Percentiles rank a stretch among this genome's conserved stretches.
phyloP scores from a whole-genome alignment of 78 protist genomes.

The Speleostelium caveatum region DNA sequence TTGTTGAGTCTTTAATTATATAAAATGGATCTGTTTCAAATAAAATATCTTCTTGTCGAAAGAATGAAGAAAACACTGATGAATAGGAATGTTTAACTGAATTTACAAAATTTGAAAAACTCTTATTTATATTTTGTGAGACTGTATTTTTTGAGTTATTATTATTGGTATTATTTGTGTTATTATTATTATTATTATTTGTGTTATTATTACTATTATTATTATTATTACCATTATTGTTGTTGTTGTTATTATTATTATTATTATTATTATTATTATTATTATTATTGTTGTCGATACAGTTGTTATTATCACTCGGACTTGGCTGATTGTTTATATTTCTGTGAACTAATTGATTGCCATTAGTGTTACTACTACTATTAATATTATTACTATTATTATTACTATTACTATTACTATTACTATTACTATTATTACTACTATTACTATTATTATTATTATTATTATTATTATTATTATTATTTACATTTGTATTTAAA shows the following conservation, averaged over 20 bases:
- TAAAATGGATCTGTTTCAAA: constrained; percentile 30
- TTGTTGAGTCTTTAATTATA: constrained; percentile 1
- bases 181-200: too few species aligned
- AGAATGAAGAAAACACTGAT: too few species aligned
- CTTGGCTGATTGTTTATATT: too few species aligned
- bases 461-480: constrained; percentile 13
- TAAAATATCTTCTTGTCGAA: constrained; percentile 20
- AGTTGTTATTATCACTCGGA: background rate
- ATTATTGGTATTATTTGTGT: too few species aligned
- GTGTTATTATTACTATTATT: background rate
- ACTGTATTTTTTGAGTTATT: too few species aligned
- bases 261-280: constrained; percentile 16
- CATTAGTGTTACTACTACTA: constrained; percentile 6
- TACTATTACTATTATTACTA: background rate
- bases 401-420: constrained; percentile 26
- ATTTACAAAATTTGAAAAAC: too few species aligned
- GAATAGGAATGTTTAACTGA: too few species aligned
- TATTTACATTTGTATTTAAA: background rate
- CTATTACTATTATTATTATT: background rate
- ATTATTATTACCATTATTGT: constrained; percentile 17
- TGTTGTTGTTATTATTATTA: background rate
- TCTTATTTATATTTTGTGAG: too few species aligned
- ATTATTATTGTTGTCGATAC: background rate
- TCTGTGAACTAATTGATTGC: background rate
- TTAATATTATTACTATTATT: background rate